Base-by-base conservation (phyloP, 352 stramenopile species). In the Phytopythium sindhum region DNA sequence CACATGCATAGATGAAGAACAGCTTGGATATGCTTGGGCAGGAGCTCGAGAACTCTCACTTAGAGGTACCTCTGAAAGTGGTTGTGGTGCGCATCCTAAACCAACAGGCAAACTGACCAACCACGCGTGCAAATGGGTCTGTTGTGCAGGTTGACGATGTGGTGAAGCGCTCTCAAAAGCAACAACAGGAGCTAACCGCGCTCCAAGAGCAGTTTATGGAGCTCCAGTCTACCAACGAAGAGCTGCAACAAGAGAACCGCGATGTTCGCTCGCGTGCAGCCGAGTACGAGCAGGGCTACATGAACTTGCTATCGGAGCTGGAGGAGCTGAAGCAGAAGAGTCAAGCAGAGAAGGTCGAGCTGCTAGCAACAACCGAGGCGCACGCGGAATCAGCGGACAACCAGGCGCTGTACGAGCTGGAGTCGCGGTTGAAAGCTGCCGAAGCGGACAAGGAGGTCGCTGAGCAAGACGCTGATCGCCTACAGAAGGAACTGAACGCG, bases 251-350 rank as follows among this genome's bases (percentile, higher is more conserved):
- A 7, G 68, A 83, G 11, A 71, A 84, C 19, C 67, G 57, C 1
- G 78, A 84, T 17, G 53, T 74, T 1, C 72, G 78, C 7, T 73
- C 65, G 15, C 69, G 76, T 35, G 77, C 81, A 26, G 72, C 63
- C 14, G 79, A 92, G 57, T 92, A 89, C 57, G 83, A 92, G 44
- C 83, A 89, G 60, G 79, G 75, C 4, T 92, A 90, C 60, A 62
- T 89, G 63, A 51, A 74, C 17, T 52, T 92, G 31, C 55, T 92
- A 23, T 64, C 66, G 8, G 78, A 88, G 57, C 74, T 88, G 1
- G 81, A 77, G 63, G 78, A 73, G 45, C 60, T 71, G 45, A 84
- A 86, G 56, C 66, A 69, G 15, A 56, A 70, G 51, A 78, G 63
- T 15, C 75, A 89, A 56, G 72, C 78, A 31, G 81, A 90, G 42